Evolutionary conservation across 2,329 filamentous ascomycete species (phyloP), one percentile per base, ranked within the genome.

Genomic region (Cadophora malorum): DNA sequence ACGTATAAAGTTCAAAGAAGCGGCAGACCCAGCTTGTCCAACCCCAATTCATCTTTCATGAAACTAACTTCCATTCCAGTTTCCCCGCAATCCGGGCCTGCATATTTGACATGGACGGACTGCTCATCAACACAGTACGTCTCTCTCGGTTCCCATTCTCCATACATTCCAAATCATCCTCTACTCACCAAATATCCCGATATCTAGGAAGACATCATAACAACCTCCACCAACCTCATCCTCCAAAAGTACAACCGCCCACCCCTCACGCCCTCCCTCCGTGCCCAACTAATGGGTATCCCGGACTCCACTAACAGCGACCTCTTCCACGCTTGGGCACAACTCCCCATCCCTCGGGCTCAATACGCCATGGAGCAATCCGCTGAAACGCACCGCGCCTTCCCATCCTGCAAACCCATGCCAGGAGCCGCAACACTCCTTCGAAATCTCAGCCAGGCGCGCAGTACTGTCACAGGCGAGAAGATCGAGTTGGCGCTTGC

Each of bases 41-140:
- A 28, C 28, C 28, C 28, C 28, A 28, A 28, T 28, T 45, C 41
- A 2, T 45, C 41, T 10, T 49, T 49, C 45, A 49, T 49, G 5
- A 31, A 52, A 6, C 52, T 47, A 21, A 45, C 31, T 49, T n/a
- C 19, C 45, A 21, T 21, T 47, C 21, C 76, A 92, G 91, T 78
- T 90, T 94, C 79, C 91, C 92, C 28, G 89, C 91, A 60, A 85
- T 98, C 68, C 88, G 94, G 74, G 96, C 95, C 74, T 97, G 94
- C 80, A 90, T 99, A 73, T 98, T 99, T 79, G 96, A 98, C 83
- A 97, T 98, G 94, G 96, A 99, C 80, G 96, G 96, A 70, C 90
- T 98, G 47, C 88, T 99, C 19, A n/a, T 49, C 45, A 49, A 49
- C 45, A 49, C 45, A 21, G 60, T 52, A 33, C 35, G 45, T 35